These are phyloP conservation scores for Alloteropsis semialata DNA, from an alignment of 176 grass and related monocot species.

Conservation along the genomic window DNA sequence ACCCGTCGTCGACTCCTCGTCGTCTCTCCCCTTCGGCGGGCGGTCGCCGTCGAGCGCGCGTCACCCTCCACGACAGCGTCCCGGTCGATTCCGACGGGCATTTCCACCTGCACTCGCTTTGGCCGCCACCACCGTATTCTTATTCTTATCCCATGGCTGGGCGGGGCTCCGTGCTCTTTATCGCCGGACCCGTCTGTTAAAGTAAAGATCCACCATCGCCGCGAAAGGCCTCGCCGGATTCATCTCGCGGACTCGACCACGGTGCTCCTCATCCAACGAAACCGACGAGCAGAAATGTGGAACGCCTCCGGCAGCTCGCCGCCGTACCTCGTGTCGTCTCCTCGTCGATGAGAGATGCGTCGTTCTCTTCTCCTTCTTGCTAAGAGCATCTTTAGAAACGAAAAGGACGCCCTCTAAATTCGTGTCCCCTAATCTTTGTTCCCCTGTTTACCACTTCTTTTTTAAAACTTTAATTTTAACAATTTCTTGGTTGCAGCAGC, in stretches of 20 bases:
- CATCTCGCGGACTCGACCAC: not conserved
- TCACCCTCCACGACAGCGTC: not conserved
- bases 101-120: not conserved
- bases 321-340: not conserved
- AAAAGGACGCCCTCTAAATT: not conserved
- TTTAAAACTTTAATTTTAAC: no score
- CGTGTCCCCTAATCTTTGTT: not conserved
- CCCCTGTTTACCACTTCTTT: not conserved
- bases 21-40: not conserved
- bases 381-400: not conserved
- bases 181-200: not conserved
- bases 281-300: not conserved
- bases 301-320: not conserved
- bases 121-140: slow-evolving; percentile 26
- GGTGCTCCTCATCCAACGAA: not conserved
- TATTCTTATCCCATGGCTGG: slow-evolving; percentile 37
- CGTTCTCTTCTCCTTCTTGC: not conserved
- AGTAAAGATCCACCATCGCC: not conserved
- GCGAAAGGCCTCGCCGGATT: not conserved
- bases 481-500: not conserved
- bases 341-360: not conserved
- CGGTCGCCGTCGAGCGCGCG: not conserved
- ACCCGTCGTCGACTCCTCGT: not conserved
- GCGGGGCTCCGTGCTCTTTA: not conserved
- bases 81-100: not conserved